These are phyloP conservation scores for Termitomyces titanicus DNA, from an alignment of 768 basidiomycete species.

Conservation along the genomic window DNA sequence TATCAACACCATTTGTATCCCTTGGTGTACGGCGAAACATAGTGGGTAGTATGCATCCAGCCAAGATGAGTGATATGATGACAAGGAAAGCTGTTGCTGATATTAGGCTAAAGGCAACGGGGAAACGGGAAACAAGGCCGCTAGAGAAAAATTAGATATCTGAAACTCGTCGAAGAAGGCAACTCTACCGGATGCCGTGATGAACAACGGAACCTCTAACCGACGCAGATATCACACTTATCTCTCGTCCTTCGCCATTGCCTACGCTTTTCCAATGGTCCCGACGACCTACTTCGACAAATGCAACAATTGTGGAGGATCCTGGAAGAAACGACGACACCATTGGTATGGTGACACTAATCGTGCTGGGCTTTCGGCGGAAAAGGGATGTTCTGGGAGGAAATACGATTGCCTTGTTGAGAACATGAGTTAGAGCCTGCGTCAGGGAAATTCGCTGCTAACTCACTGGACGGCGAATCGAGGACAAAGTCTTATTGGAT, in stretches of 20 bases:
- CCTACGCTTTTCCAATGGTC: slow-evolving; percentile 75
- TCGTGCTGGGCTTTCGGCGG: slow-evolving; percentile 34
- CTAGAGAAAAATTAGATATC: slow-evolving; percentile 30
- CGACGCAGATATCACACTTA: slow-evolving; percentile 61
- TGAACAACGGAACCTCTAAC: slow-evolving; percentile 61
- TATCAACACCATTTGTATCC: slow-evolving; percentile 8
- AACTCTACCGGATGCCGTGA: slow-evolving; percentile 60
- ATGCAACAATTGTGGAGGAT: slow-evolving; percentile 47
- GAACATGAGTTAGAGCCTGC: not conserved
- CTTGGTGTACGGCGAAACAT: slow-evolving; percentile 22
- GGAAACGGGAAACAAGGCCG: slow-evolving; percentile 68
- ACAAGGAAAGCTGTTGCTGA: slow-evolving; percentile 44
- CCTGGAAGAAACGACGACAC: slow-evolving; percentile 50
- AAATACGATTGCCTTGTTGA: slow-evolving; percentile 55
- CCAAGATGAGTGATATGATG: slow-evolving; percentile 43
- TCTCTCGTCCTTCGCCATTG: slow-evolving; percentile 65
- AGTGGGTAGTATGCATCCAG: slow-evolving; percentile 48
- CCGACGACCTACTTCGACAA: slow-evolving; percentile 66
- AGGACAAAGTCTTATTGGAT: slow-evolving; percentile 59
- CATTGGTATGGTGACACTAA: slow-evolving; percentile 53
- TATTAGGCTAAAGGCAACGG: slow-evolving; percentile 48
- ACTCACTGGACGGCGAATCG: slow-evolving; percentile 65
- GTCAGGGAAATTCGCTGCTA: not conserved
- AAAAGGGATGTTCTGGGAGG: slow-evolving; percentile 39
- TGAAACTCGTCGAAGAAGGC: not conserved